These are phyloP conservation scores for Aspergillus sp. DNA, from an alignment of 2,329 filamentous ascomycete species.

Conservation along the genomic window DNA sequence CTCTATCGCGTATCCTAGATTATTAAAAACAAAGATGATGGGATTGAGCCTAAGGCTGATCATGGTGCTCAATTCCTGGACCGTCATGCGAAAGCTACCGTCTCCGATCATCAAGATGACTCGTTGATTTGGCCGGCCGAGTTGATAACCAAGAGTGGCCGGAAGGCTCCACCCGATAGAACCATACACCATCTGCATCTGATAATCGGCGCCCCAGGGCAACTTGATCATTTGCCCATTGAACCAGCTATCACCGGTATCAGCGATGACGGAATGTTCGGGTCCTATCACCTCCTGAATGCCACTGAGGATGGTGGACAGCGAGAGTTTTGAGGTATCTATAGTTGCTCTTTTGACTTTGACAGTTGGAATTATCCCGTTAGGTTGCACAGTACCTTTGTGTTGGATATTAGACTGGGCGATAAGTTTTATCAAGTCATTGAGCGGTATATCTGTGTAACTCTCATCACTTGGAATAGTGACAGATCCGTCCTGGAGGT, in stretches of 20 bases:
- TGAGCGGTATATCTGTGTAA: no score
- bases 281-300: neutral
- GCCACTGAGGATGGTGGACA: no score
- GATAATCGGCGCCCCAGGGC: constrained; percentile 1
- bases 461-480: no score
- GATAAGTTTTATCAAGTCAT: no score
- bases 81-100: constrained; percentile 19
- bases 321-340: no score
- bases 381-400: no score
- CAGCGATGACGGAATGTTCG: constrained; percentile 8
- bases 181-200: constrained; percentile 13
- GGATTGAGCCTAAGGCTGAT: constrained; percentile 52
- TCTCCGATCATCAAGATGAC: constrained; percentile 16
- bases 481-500: no score
- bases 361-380: no score
- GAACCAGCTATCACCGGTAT: constrained; percentile 16
- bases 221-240: constrained; percentile 5
- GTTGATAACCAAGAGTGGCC: constrained; percentile 1
- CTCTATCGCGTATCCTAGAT: constrained; percentile 13
- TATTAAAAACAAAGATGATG: constrained; percentile 13
- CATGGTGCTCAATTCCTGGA: constrained; percentile 66
- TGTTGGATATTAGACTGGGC: no score
- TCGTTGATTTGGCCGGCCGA: constrained; percentile 6
- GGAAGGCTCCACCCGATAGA: constrained; percentile 19
- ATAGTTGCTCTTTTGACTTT: no score